Percentiles rank a stretch among this genome's conserved stretches.
Conservation (phyloP, 371 early-diverging fungal genomes). For the Mortierella sp. region DNA sequence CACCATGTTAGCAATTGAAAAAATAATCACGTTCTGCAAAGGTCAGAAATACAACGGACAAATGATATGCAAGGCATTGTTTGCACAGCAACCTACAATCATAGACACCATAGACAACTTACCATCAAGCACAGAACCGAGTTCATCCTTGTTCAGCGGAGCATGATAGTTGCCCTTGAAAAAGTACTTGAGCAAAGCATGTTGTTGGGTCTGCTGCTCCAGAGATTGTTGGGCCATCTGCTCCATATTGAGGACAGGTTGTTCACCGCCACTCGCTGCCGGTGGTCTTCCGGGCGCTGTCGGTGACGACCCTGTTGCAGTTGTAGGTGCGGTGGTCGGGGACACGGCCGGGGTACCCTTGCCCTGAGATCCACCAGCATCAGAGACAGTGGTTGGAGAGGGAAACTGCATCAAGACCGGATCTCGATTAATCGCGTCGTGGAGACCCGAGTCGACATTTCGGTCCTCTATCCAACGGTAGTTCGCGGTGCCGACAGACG, state of each 20-base stretch:
- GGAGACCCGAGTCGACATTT: slow-evolving; percentile 3
- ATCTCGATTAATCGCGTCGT: slow-evolving; percentile 29
- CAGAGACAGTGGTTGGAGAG: slow-evolving; percentile 17
- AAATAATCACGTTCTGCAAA: neutral
- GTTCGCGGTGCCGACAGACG: slow-evolving; percentile 40
- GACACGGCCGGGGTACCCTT: neutral
- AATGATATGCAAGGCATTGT: neutral
- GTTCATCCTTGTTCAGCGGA: slow-evolving; percentile 30
- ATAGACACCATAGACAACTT: neutral
- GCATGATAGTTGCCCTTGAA: slow-evolving; percentile 52
- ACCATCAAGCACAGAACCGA: slow-evolving; percentile 55
- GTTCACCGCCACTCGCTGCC: neutral
- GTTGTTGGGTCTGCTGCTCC: slow-evolving; percentile 44
- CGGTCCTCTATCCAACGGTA: slow-evolving; percentile 49
- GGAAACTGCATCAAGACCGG: slow-evolving; percentile 30
- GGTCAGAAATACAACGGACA: neutral
- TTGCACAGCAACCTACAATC: neutral
- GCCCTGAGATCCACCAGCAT: neutral
- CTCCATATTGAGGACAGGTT: slow-evolving; percentile 6
- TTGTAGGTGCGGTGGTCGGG: neutral
- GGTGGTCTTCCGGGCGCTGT: neutral
- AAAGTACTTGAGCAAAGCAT: slow-evolving; percentile 45
- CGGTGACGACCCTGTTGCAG: neutral
- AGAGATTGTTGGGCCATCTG: slow-evolving; percentile 28
- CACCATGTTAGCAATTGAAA: neutral